phyloP scores from a whole-genome alignment of 768 basidiomycete genomes.

The Podaxis sp. region DNA sequence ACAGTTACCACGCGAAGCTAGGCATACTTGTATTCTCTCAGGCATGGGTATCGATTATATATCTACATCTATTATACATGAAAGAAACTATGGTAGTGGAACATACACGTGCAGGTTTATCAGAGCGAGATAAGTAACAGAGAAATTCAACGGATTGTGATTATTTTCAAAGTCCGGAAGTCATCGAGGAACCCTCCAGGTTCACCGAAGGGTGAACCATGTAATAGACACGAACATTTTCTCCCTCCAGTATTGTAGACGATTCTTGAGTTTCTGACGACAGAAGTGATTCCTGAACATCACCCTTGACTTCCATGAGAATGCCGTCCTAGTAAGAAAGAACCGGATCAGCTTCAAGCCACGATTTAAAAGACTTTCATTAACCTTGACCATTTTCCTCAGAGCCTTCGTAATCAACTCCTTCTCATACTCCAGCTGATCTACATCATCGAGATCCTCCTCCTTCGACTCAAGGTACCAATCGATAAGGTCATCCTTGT shows the following conservation, averaged over 20 bases:
- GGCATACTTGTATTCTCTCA: neutral
- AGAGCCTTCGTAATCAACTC: constrained; percentile 90
- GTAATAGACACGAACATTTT: constrained; percentile 74
- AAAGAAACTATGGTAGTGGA: constrained; percentile 8
- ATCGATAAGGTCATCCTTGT: constrained; percentile 90
- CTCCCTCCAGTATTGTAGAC: constrained; percentile 47
- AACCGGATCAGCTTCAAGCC: neutral
- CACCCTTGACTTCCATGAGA: constrained; percentile 79
- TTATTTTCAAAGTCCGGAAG: constrained; percentile 29
- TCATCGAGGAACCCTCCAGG: constrained; percentile 54
- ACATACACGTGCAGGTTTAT: constrained; percentile 16
- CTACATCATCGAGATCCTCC: constrained; percentile 75
- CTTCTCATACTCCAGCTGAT: constrained; percentile 88
- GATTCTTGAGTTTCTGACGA: constrained; percentile 58
- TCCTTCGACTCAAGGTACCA: constrained; percentile 96
- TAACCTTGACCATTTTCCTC: constrained; percentile 86
- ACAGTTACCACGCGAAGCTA: constrained; percentile 9
- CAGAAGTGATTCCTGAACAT: constrained; percentile 77
- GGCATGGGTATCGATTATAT: constrained; percentile 16
- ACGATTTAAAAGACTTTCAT: constrained; percentile 18
- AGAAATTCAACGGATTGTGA: neutral
- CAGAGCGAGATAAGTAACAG: constrained; percentile 18
- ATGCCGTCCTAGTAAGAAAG: constrained; percentile 66
- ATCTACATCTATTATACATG: constrained; percentile 18
- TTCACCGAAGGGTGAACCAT: constrained; percentile 92